Evolutionary conservation across 169 alveolate genomes (phyloP).

Genomic region (Eimeria sp.): DNA sequence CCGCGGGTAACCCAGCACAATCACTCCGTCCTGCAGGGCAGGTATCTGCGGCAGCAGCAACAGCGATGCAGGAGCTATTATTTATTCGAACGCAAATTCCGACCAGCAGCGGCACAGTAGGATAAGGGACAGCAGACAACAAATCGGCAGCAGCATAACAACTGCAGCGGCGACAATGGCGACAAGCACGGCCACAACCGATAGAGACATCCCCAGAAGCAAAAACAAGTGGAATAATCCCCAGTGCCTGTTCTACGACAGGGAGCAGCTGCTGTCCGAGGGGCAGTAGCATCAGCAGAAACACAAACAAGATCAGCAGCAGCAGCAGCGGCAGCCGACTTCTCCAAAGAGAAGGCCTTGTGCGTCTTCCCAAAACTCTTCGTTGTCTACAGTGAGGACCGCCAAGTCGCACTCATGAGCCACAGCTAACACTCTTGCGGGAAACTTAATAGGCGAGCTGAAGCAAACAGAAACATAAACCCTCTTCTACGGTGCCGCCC

Average conservation of each 20-base stretch:
- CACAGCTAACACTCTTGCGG: constrained; percentile 86
- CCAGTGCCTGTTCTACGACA: not conserved
- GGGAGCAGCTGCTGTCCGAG: not conserved
- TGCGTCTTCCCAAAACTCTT: constrained; percentile 88
- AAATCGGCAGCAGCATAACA: constrained; percentile 15
- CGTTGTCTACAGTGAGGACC: constrained; percentile 89
- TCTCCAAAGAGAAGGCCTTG: constrained; percentile 88
- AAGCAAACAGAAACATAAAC: not conserved
- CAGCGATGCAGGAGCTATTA: not conserved
- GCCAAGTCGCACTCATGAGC: constrained; percentile 94
- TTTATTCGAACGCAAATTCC: not conserved
- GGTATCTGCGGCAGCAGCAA: constrained; percentile 85
- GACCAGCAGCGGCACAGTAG: not conserved
- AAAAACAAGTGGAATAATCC: constrained; percentile 3
- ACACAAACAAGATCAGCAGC: not conserved
- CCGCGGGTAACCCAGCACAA: constrained; percentile 93
- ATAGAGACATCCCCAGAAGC: not conserved
- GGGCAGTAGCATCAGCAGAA: not conserved
- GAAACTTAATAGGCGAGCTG: constrained; percentile 85
- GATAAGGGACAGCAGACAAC: not conserved
- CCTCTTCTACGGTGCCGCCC: not conserved
- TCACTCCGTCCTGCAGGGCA: constrained; percentile 89
- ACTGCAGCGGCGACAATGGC: constrained; percentile 3
- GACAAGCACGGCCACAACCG: constrained; percentile 81
- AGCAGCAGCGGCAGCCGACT: constrained; percentile 48